These are phyloP conservation scores for Alternaria panax DNA, from an alignment of 2,329 filamentous ascomycete species.

Conservation along the genomic window DNA sequence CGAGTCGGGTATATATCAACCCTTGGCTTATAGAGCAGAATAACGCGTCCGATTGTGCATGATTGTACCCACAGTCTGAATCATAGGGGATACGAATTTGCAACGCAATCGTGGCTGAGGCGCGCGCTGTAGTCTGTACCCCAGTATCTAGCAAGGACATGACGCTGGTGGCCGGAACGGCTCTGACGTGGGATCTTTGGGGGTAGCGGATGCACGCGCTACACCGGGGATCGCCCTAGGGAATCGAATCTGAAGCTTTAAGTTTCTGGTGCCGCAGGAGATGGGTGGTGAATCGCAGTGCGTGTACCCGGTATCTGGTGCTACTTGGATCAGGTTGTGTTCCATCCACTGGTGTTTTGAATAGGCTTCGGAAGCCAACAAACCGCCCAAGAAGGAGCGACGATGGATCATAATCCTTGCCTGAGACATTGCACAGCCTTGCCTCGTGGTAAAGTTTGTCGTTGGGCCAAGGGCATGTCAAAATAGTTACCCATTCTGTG, in stretches of 20 bases:
- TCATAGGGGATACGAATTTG: background rate
- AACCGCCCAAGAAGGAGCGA: background rate
- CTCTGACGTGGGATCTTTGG: background rate
- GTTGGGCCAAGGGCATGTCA: background rate
- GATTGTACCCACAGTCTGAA: constrained; percentile 4
- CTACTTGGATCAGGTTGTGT: background rate
- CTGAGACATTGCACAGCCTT: background rate
- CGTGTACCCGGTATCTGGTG: background rate
- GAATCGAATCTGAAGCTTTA: no score
- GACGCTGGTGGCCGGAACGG: background rate
- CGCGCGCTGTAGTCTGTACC: background rate
- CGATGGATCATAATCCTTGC: background rate
- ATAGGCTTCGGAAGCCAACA: background rate
- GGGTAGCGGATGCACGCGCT: constrained; percentile 1
- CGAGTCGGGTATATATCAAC: constrained; percentile 1
- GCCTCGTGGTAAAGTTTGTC: background rate
- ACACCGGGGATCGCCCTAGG: background rate
- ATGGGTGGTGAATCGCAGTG: no score
- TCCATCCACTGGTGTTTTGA: background rate
- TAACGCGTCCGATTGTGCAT: constrained; percentile 6
- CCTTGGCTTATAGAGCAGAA: constrained; percentile 6
- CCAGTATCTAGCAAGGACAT: background rate
- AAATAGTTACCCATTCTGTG: constrained; percentile 1
- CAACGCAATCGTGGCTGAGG: background rate
- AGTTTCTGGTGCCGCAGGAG: no score